phyloP scores from a whole-genome alignment of 805 yeast species.

The Saccharomycopsis oosterbeekiorum region DNA sequence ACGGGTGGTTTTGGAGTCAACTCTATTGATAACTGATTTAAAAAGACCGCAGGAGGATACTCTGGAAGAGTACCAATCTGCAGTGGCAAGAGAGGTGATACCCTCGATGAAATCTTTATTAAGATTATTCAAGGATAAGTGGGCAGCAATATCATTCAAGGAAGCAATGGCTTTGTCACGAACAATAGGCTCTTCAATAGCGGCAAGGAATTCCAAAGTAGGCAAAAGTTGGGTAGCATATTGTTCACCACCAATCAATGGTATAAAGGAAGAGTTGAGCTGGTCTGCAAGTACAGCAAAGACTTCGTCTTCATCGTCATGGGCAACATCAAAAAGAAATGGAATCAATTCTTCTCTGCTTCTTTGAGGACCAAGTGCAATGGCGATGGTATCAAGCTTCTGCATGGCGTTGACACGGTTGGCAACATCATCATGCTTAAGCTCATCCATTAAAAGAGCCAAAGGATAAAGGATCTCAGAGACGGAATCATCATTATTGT shows the following conservation, averaged over 20 bases:
- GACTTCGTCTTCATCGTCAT: slow-evolving; percentile 97
- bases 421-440: slow-evolving; percentile 91
- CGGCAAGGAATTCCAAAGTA: slow-evolving; percentile 73
- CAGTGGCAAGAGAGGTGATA: slow-evolving; percentile 67
- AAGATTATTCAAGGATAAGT: slow-evolving; percentile 54
- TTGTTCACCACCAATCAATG: slow-evolving; percentile 76
- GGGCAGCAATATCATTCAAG: slow-evolving; percentile 57
- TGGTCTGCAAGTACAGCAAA: slow-evolving; percentile 88
- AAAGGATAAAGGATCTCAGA: slow-evolving; percentile 59
- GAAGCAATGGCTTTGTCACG: slow-evolving; percentile 91
- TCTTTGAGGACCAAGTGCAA: slow-evolving; percentile 90
- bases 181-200: slow-evolving; percentile 93
- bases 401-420: slow-evolving; percentile 93
- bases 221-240: slow-evolving; percentile 48
- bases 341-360: slow-evolving; percentile 85
- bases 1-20: slow-evolving; percentile 40
- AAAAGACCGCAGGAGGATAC: slow-evolving; percentile 88
- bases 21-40: slow-evolving; percentile 54
- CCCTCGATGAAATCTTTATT: slow-evolving; percentile 61
- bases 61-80: slow-evolving; percentile 90
- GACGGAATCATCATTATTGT: slow-evolving; percentile 7
- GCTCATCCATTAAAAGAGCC: slow-evolving; percentile 93
- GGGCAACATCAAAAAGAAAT: slow-evolving; percentile 73
- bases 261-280: slow-evolving; percentile 69
- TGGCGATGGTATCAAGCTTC: slow-evolving; percentile 84